A percentile compares a stretch with the other conserved stretches of the same genome.
phyloP scores from a whole-genome alignment of 1,284 basidiomycete genomes.

The Coniferiporia sulphurascens region DNA sequence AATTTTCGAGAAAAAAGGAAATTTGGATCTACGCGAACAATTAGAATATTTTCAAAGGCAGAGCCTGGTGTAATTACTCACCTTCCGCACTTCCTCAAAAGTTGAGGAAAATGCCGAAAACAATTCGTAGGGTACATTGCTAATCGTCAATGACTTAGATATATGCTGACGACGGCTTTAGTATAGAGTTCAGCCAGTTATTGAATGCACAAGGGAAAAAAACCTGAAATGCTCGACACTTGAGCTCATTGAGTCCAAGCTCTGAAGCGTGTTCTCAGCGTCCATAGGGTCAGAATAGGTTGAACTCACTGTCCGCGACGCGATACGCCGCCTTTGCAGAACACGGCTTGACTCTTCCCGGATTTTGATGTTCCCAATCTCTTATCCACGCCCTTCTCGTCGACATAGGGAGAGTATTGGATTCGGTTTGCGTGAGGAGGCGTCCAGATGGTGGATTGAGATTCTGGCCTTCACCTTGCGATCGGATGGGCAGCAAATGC shows the following conservation, averaged over 20 bases:
- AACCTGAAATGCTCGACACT: constrained; percentile 63
- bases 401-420: constrained; percentile 24
- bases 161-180: constrained; percentile 53
- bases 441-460: constrained; percentile 22
- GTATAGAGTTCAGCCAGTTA: neutral
- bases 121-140: constrained; percentile 82
- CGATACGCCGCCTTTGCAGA: constrained; percentile 87
- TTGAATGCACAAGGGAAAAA: neutral
- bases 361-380: constrained; percentile 55
- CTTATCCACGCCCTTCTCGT: constrained; percentile 61
- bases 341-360: constrained; percentile 68
- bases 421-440: constrained; percentile 21
- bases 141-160: constrained; percentile 63
- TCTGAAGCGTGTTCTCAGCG: constrained; percentile 37
- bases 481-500: constrained; percentile 27
- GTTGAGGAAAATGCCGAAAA: constrained; percentile 82
- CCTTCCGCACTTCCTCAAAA: constrained; percentile 81
- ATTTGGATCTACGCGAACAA: constrained; percentile 53
- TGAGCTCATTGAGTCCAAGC: constrained; percentile 64
- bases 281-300: neutral
- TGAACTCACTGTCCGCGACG: constrained; percentile 70
- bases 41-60: neutral
- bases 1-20: constrained; percentile 74
- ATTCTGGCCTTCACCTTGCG: constrained; percentile 34
- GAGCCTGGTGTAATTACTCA: constrained; percentile 22